Conservation (phyloP, 2,329 filamentous ascomycete genomes). For the Lachnum nothofagi region DNA sequence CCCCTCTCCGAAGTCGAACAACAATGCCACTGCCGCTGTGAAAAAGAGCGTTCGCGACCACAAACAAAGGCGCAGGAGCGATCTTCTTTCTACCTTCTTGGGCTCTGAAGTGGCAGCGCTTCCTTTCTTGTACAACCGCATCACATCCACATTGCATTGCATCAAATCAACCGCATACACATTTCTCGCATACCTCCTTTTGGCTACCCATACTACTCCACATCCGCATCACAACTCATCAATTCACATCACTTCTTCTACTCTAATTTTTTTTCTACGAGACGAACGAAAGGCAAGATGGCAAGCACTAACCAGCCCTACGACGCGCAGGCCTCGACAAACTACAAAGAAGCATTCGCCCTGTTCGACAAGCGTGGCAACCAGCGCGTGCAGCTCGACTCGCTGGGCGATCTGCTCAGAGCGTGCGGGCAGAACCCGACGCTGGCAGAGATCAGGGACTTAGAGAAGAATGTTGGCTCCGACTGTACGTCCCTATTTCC, state of each 20-base stretch:
- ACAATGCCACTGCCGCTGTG: no score
- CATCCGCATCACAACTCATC: neutral
- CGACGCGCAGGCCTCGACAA: conserved; percentile 66
- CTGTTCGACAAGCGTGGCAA: conserved; percentile 99
- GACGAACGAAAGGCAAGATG: conserved; percentile 13
- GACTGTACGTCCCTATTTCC: conserved; percentile 67
- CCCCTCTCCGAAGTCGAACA: neutral
- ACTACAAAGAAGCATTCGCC: conserved; percentile 99
- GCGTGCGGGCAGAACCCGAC: conserved; percentile 98
- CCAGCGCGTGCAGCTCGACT: conserved; percentile 80
- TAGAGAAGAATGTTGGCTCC: conserved; percentile 82
- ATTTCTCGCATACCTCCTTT: conserved; percentile 2
- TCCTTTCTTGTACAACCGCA: no score
- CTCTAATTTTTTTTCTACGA: no score
- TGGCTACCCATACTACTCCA: neutral
- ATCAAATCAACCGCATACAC: conserved; percentile 3
- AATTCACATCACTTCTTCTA: conserved; percentile 44
- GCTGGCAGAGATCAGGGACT: conserved; percentile 81
- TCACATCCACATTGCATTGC: neutral
- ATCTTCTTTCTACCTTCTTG: no score
- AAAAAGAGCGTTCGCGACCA: no score
- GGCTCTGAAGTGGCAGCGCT: no score
- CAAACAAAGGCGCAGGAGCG: no score
- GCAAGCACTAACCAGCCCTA: conserved; percentile 25
- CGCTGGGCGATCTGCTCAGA: conserved; percentile 86